Base-by-base conservation (phyloP, 306 rosid species). In the Dalbergia cultrata region DNA sequence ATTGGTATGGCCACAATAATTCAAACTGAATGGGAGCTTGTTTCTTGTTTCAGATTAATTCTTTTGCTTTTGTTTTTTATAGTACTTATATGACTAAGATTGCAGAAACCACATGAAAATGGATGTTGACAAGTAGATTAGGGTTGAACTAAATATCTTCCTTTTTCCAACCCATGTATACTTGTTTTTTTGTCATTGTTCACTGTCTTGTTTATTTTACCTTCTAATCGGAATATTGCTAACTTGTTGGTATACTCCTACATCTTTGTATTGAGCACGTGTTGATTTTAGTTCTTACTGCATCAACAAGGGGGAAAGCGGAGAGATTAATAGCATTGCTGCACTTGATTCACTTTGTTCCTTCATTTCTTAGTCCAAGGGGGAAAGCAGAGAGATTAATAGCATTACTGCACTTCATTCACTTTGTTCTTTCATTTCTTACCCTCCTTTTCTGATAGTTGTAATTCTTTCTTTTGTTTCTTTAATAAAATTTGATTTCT, bases 1-100 rank as follows among this genome's bases (percentile, higher is more conserved):
- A 63, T 72, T 78, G 58, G 67, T 53, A 37, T 49, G 74, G 67
- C 72, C 49, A 53, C 80, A 13, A 58, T 49, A 37, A 12, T 68
- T 35, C 49, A 44, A 53, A 54, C 70, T 67, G 26, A 18, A 12
- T 70, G 31, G 43, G 45, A 39, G 50, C 39, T 66, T 9, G 54
- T 57, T 18, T 64, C 70, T 45, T 63, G 60, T 75, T 53, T 53
- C 59, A 53, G 59, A 12, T 50, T 12, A 50, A 4, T 19, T 61
- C 34, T 67, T 62, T 39, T 52, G 6, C 64, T 14, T 52, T 65
- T 39, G 14, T 37, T 21, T 85, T 85, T 54, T 9, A 2, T 33
- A 58, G 57, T 54, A 54, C 4, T 64, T 22, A 4, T 75, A 53
- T 70, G 66, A 18, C 62, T 37, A 22, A 45, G 74, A 63, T 43